Base-by-base conservation (phyloP, 345 rosid genomes). In the Eucalyptus tenuipes region DNA sequence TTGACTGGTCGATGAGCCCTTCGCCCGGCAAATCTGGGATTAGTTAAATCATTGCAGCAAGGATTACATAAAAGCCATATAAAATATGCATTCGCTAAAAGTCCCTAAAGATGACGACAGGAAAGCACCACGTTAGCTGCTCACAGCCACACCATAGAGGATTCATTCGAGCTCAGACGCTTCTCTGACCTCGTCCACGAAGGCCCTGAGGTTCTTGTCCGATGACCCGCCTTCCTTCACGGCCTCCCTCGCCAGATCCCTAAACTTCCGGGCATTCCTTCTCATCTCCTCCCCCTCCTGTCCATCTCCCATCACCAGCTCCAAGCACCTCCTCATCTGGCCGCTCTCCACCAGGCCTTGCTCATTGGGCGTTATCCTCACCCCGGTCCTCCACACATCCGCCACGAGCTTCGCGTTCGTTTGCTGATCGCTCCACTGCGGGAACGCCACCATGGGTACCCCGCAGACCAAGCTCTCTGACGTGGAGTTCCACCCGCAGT, bases 401-500 rank as follows among this genome's bases (percentile, higher is more conserved):
- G 87, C 90, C 4, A 92, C 88, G 86, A 93, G 80, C 90, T 86
- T 93, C 20, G 92, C 90, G 24, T 92, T 92, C 86, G 89, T 88
- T 50, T 7, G 10, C 45, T 93, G 94, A 40, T 93, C 94, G 1
- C 93, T 42, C 86, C 87, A 91, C 49, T 89, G 91, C 5, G 94
- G 94, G 55, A 71, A 87, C 13, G 80, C 89, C 87, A 93, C 91
- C 89, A 89, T 61, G 0, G 93, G 93, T 48, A 91, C 91, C 6
- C 93, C 92, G 5, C 80, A 59, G 25, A 85, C 90, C 89, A 92
- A 53, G 90, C 94, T 89, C 87, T 93, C 94, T 11, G 61, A n/a
- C 15, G 90, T 90, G 37, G 93, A 93, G 89, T 89, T 91, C 94
- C 94, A 93, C 8, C 94, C 93, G 18, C 93, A 91, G 49, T 92